Evolutionary conservation across 2,329 filamentous ascomycete species (phyloP).

Genomic region (Ceratocystiopsis minuta): DNA sequence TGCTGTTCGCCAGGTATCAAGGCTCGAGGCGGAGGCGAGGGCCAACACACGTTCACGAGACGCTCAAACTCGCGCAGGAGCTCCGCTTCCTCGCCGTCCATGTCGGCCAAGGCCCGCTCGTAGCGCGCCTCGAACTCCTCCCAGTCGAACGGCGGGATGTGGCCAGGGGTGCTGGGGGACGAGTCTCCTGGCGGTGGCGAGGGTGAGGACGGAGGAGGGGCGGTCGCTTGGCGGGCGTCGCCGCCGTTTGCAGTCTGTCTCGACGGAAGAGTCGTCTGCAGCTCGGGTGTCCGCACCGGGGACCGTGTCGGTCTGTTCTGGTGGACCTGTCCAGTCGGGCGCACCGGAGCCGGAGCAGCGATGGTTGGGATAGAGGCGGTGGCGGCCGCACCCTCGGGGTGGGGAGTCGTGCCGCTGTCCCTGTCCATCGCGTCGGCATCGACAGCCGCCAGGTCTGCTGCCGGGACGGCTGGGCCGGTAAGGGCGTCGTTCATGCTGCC

Average conservation of each 20-base stretch:
- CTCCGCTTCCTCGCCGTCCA: constrained; percentile 43
- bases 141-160: constrained; percentile 52
- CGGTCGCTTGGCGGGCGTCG: constrained; percentile 12
- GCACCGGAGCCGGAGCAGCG: no score
- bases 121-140: constrained; percentile 55
- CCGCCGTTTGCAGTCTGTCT: constrained; percentile 4
- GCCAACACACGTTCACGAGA: constrained; percentile 39
- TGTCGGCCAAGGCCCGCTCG: constrained; percentile 42
- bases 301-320: no score
- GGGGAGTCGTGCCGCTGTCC: not conserved
- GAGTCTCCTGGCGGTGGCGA: not conserved
- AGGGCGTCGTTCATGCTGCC: not conserved
- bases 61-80: constrained; percentile 49
- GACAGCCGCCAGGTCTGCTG: constrained; percentile 1
- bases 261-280: constrained; percentile 8
- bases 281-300: constrained; percentile 21
- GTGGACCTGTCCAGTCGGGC: no score
- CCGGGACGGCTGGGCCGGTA: not conserved
- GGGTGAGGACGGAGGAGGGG: not conserved
- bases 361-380: no score
- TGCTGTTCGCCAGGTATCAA: no score
- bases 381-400: no score
- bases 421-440: constrained; percentile 5
- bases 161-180: constrained; percentile 31
- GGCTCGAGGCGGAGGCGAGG: no score